A percentile compares a stretch with the other conserved stretches of the same genome.
These are phyloP conservation scores for Diaporthe eres DNA, from an alignment of 2,329 filamentous ascomycete species.

Conservation along the genomic window DNA sequence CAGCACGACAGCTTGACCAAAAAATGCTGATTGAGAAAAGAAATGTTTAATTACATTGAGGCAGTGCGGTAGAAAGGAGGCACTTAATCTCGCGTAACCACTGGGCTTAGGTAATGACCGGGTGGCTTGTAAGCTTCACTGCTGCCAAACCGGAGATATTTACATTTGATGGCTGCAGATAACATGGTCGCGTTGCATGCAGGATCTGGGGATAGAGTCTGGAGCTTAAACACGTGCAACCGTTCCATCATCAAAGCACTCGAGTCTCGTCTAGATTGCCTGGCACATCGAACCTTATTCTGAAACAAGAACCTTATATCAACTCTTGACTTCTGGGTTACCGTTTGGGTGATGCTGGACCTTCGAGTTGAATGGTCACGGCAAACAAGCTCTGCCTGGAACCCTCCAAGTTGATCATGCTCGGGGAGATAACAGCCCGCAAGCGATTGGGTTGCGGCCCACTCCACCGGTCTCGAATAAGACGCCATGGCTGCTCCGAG, in stretches of 20 bases:
- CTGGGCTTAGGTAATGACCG: conserved; percentile 20
- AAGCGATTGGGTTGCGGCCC: background rate
- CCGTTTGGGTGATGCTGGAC: background rate
- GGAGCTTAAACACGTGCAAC: background rate
- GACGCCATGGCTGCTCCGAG: background rate
- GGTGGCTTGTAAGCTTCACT: conserved; percentile 1
- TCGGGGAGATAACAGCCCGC: background rate
- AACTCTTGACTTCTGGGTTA: background rate
- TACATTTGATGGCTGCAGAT: background rate
- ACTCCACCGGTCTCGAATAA: background rate
- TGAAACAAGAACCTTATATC: conserved; percentile 1
- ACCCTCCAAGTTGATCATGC: background rate
- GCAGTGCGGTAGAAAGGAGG: conserved; percentile 16
- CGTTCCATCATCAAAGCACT: conserved; percentile 11
- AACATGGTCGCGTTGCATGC: background rate
- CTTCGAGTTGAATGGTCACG: background rate
- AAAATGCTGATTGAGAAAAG: background rate
- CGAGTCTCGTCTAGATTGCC: background rate
- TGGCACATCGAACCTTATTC: conserved; percentile 4
- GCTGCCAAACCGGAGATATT: background rate
- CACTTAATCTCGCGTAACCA: conserved; percentile 21
- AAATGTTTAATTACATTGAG: conserved; percentile 4
- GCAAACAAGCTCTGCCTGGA: conserved; percentile 4
- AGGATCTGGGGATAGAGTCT: background rate
- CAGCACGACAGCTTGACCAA: background rate